A percentile compares a stretch with the other conserved stretches of the same genome.
phyloP scores from a whole-genome alignment of 1,284 basidiomycete genomes.

The Pascua sp. region DNA sequence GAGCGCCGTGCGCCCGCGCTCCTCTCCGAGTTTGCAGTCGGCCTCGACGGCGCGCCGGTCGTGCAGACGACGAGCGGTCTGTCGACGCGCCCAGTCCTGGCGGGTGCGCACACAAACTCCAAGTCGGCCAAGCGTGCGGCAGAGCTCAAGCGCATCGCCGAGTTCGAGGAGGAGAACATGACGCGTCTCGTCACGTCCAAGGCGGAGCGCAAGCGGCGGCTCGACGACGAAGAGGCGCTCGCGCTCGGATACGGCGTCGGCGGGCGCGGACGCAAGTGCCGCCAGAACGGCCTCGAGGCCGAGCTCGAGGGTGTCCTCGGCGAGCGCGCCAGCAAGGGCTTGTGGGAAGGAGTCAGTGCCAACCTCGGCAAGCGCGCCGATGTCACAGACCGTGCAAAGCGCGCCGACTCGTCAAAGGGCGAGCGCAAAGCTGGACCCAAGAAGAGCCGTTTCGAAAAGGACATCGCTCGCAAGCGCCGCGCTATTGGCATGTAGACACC shows the following conservation, averaged over 20 bases:
- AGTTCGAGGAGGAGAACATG: conserved; percentile 96
- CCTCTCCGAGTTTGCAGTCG: conserved; percentile 58
- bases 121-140: conserved; percentile 52
- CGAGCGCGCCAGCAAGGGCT: conserved; percentile 51
- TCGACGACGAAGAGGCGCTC: conserved; percentile 83
- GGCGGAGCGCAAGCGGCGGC: conserved; percentile 73
- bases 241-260: conserved; percentile 66
- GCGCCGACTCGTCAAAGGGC: not conserved
- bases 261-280: conserved; percentile 55
- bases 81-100: conserved; percentile 41
- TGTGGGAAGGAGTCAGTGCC: conserved; percentile 56
- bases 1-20: conserved; percentile 68
- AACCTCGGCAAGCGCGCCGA: conserved; percentile 59
- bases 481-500: conserved; percentile 12
- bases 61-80: conserved; percentile 78
- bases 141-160: conserved; percentile 72
- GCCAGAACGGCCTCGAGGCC: conserved; percentile 73
- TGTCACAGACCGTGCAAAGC: conserved; percentile 52
- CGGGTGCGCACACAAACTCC: conserved; percentile 53
- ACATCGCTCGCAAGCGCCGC: conserved; percentile 53
- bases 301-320: conserved; percentile 77
- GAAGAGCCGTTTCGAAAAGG: conserved; percentile 71
- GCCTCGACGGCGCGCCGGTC: conserved; percentile 58
- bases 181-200: conserved; percentile 88
- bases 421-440: conserved; percentile 55